Conservation (phyloP, 2,329 filamentous ascomycete species). For the Dothistroma pini region DNA sequence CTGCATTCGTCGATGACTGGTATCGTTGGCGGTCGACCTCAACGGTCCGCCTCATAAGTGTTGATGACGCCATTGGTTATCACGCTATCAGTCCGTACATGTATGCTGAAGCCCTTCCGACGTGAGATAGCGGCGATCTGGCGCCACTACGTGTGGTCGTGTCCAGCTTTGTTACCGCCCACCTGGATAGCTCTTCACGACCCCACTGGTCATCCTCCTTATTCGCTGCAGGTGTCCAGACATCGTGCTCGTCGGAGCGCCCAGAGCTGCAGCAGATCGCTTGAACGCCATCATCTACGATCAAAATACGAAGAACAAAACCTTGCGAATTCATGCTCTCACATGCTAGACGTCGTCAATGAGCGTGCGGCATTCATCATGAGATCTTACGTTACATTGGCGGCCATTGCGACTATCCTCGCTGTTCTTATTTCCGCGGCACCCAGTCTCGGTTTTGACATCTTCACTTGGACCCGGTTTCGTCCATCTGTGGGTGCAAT, state of each 20-base stretch:
- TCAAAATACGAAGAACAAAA: not conserved
- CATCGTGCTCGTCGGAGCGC: not conserved
- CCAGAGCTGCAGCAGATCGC: not conserved
- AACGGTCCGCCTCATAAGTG: not conserved
- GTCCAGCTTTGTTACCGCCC: slow-evolving; percentile 1
- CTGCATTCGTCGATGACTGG: not conserved
- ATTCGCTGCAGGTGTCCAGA: not conserved
- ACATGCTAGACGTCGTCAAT: not conserved
- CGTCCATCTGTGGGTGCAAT: too few species aligned
- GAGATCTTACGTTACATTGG: slow-evolving; percentile 2
- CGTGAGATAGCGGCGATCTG: not conserved
- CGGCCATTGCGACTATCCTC: slow-evolving; percentile 3
- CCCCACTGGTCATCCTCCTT: slow-evolving; percentile 5
- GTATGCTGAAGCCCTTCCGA: not conserved
- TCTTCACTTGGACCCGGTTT: slow-evolving; percentile 4
- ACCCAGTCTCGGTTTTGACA: slow-evolving; percentile 1
- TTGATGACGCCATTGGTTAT: not conserved
- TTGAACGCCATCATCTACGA: not conserved
- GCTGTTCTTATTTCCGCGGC: slow-evolving; percentile 4
- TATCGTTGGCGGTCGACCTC: not conserved
- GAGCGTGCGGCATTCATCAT: not conserved
- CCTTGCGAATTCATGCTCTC: not conserved
- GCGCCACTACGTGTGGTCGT: not conserved
- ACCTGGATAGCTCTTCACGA: not conserved
- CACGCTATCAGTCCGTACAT: not conserved